Base-by-base conservation (phyloP, 2,329 filamentous ascomycete species). In the Helotiales sp. region DNA sequence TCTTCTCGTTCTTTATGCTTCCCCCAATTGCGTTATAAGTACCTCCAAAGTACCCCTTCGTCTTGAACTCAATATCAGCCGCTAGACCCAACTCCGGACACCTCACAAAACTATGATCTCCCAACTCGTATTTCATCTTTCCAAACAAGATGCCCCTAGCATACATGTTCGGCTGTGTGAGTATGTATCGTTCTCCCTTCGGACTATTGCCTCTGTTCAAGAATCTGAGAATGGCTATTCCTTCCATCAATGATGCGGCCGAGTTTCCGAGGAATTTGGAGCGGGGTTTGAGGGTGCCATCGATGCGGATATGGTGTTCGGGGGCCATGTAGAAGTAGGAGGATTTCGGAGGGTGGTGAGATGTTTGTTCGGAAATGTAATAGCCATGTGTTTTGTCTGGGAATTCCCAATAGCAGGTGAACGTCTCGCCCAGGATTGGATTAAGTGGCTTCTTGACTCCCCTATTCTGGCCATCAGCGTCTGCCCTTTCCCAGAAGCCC, bases 81-180 rank as follows among this genome's bases (percentile, higher is more conserved):
- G 86, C 83, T 17, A 99, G 80, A 57, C 92, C 88, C 17, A 91
- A 83, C 72, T 98, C 93, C 0, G 93, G 91, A 73, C 95, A 98
- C 64, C 88, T 84, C 19, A 99, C 90, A 67, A 92, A 91, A 72
- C 93, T 96, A 77, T 96, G 93, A 72, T 98, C 93, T 63, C 93
- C 95, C 7, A 99, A 85, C 77, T 99, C 95, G 74, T 98, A 99
- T 75, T 97, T 98, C 95, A 99, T 98, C 74, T 97, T 98, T 48
- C 95, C 95, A 69, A 99, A 97, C 8, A 99, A 80, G 59, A 99
- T 98, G 33, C 95, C 93, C 61, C 95, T 85, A 22, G 93, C 95
- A 73, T 99, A 99, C 92, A 99, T 99, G 77, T 99, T 99, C 17
- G 95, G 95, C 71, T 99, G 95, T 4, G 95, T 98, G 52, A 98